Percentiles rank a stretch among this genome's conserved stretches.
These are phyloP conservation scores for Neoscytalidium dimidiatum DNA, from an alignment of 2,329 filamentous ascomycete genomes.

Conservation along the genomic window DNA sequence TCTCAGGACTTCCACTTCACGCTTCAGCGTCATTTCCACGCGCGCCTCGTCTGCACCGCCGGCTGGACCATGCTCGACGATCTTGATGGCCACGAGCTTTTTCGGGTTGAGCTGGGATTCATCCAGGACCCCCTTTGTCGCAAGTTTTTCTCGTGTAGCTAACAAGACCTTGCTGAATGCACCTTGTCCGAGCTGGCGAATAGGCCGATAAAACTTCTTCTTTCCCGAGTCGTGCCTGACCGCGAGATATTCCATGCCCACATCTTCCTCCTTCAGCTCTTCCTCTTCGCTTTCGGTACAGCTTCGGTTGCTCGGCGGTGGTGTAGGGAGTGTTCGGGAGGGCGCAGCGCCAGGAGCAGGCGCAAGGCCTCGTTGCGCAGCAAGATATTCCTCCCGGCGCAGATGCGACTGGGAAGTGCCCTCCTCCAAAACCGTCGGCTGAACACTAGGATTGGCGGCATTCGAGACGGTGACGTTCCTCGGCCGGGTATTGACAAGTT, in stretches of 20 bases:
- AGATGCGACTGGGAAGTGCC: constrained; percentile 45
- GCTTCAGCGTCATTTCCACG: constrained; percentile 88
- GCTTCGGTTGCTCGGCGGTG: constrained; percentile 70
- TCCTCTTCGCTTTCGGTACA: constrained; percentile 57
- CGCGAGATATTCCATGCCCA: constrained; percentile 45
- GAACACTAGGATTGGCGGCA: constrained; percentile 20
- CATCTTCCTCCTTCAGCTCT: constrained; percentile 44
- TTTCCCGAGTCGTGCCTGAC: constrained; percentile 61
- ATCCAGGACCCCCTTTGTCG: constrained; percentile 43
- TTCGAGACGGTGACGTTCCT: constrained; percentile 70
- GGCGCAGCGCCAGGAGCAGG: constrained; percentile 25
- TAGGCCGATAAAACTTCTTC: constrained; percentile 77
- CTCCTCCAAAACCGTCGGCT: constrained; percentile 29
- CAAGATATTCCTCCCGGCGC: constrained; percentile 80
- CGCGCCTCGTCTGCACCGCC: constrained; percentile 92
- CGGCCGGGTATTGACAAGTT: constrained; percentile 64
- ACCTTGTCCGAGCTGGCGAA: constrained; percentile 83
- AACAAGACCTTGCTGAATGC: constrained; percentile 95
- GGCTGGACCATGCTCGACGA: constrained; percentile 91
- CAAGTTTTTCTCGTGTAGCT: constrained; percentile 72
- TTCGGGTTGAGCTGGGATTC: constrained; percentile 63
- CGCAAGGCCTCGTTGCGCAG: constrained; percentile 70
- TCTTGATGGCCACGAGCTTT: constrained; percentile 88
- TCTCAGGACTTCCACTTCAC: constrained; percentile 93
- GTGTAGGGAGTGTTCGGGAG: constrained; percentile 61